A percentile compares a stretch with the other conserved stretches of the same genome.
Conservation (phyloP, 495 filamentous ascomycete genomes). For the Neurospora sp. region DNA sequence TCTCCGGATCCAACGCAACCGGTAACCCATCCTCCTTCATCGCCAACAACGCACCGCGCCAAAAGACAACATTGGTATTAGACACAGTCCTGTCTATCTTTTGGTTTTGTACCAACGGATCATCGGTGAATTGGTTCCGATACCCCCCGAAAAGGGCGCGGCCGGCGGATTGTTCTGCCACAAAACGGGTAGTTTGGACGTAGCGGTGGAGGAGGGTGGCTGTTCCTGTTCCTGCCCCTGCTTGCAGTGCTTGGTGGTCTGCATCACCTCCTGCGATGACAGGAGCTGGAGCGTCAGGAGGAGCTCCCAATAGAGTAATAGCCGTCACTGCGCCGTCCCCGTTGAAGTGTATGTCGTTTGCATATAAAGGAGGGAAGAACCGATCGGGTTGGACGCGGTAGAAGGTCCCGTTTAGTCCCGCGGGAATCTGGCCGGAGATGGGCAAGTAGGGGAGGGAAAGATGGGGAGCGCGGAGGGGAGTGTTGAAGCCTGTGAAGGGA, state of each 20-base stretch:
- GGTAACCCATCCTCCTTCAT: slow-evolving; percentile 47
- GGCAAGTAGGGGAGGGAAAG: slow-evolving; percentile 37
- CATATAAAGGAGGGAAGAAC: slow-evolving; percentile 42
- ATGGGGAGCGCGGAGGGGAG: slow-evolving; percentile 36
- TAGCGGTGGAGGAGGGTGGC: slow-evolving; percentile 13
- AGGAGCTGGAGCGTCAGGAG: too few species aligned
- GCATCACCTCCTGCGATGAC: too few species aligned
- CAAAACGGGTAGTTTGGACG: slow-evolving; percentile 42
- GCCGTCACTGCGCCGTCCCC: slow-evolving; percentile 40
- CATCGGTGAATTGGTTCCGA: slow-evolving; percentile 46
- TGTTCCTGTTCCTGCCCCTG: not conserved
- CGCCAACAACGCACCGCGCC: slow-evolving; percentile 40
- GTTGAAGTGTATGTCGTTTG: slow-evolving; percentile 43
- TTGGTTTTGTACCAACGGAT: slow-evolving; percentile 28
- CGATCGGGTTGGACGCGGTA: slow-evolving; percentile 43
- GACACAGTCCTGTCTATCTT: slow-evolving; percentile 35
- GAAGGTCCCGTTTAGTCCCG: slow-evolving; percentile 43
- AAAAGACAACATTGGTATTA: slow-evolving; percentile 48
- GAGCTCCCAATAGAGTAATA: slow-evolving; percentile 28
- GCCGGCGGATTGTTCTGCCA: slow-evolving; percentile 28
- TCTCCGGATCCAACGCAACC: slow-evolving; percentile 45
- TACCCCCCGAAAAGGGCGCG: slow-evolving; percentile 40
- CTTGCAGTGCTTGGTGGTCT: too few species aligned
- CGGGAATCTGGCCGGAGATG: slow-evolving; percentile 37
- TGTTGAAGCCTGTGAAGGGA: slow-evolving; percentile 39